phyloP scores from a whole-genome alignment of 352 stramenopile species.

The Globisporangium sylvaticum region DNA sequence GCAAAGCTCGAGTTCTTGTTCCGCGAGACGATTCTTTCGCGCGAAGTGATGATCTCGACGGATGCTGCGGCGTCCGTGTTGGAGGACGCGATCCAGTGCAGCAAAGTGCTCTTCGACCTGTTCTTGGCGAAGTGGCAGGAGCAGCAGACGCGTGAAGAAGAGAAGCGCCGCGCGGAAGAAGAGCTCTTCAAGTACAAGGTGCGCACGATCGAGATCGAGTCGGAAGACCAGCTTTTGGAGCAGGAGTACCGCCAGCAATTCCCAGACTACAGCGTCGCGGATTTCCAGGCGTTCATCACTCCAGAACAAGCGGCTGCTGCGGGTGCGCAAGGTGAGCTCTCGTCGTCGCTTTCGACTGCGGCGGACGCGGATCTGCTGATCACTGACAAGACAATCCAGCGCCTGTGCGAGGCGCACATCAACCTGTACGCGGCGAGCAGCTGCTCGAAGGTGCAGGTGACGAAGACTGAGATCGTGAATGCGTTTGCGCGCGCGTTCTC shows the following conservation, averaged over 20 bases:
- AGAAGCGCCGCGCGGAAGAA: slow-evolving; percentile 69
- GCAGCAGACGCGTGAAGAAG: slow-evolving; percentile 71
- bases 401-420: slow-evolving; percentile 64
- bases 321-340: slow-evolving; percentile 12
- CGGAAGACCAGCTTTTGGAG: slow-evolving; percentile 82
- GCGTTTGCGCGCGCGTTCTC: slow-evolving; percentile 71
- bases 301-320: slow-evolving; percentile 24
- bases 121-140: slow-evolving; percentile 86
- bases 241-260: slow-evolving; percentile 91
- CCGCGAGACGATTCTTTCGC: slow-evolving; percentile 26
- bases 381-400: slow-evolving; percentile 69
- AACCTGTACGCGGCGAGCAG: slow-evolving; percentile 60
- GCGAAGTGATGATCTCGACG: slow-evolving; percentile 22
- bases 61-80: slow-evolving; percentile 20
- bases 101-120: slow-evolving; percentile 73
- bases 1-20: slow-evolving; percentile 72
- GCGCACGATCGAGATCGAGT: slow-evolving; percentile 74
- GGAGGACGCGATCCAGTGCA: slow-evolving; percentile 47
- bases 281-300: slow-evolving; percentile 69
- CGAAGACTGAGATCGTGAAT: slow-evolving; percentile 43
- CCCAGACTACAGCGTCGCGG: slow-evolving; percentile 82
- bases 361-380: slow-evolving; percentile 52
- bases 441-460: slow-evolving; percentile 41
- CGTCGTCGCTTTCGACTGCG: slow-evolving; percentile 12
- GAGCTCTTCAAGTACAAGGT: slow-evolving; percentile 86